Evolutionary conservation across 495 filamentous ascomycete genomes (phyloP).

Genomic region (Hapsidospora chrysogenum): DNA sequence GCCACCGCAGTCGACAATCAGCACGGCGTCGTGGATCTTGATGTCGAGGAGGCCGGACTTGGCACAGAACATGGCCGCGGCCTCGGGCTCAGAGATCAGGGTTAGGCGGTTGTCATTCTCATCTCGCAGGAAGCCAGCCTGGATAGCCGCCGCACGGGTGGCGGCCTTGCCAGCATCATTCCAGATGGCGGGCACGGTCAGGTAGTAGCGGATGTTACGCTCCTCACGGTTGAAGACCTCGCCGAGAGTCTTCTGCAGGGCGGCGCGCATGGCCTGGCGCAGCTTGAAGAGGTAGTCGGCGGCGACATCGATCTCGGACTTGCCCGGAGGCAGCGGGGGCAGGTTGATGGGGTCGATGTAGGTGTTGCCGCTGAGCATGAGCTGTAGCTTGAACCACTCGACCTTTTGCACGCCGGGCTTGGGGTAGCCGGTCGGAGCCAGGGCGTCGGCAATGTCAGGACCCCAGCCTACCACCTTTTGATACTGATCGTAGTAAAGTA

Average conservation of each 20-base stretch:
- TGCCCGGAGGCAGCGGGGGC: constrained; percentile 56
- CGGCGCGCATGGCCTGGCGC: constrained; percentile 55
- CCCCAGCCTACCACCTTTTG: constrained; percentile 67
- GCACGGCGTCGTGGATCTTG: constrained; percentile 55
- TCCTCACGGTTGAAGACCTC: constrained; percentile 64
- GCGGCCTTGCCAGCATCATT: constrained; percentile 63
- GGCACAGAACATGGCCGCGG: constrained; percentile 56
- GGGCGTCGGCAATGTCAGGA: constrained; percentile 57
- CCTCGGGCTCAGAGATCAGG: constrained; percentile 56
- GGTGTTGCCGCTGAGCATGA: constrained; percentile 63
- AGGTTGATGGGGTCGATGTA: constrained; percentile 70
- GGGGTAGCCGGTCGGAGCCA: constrained; percentile 57
- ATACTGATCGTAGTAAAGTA: constrained; percentile 61
- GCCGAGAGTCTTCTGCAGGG: constrained; percentile 59
- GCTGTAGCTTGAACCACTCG: constrained; percentile 66
- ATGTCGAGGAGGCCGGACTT: constrained; percentile 59
- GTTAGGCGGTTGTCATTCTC: constrained; percentile 62
- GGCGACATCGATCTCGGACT: constrained; percentile 62
- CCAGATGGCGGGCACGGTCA: constrained; percentile 63
- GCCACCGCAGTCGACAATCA: constrained; percentile 63
- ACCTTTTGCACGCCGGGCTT: constrained; percentile 65
- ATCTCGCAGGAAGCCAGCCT: constrained; percentile 57
- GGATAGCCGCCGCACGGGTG: constrained; percentile 53
- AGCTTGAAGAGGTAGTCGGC: constrained; percentile 66
- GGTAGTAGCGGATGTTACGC: constrained; percentile 56